Conservation (phyloP, 495 filamentous ascomycete species). For the Acidiella bohemica region DNA sequence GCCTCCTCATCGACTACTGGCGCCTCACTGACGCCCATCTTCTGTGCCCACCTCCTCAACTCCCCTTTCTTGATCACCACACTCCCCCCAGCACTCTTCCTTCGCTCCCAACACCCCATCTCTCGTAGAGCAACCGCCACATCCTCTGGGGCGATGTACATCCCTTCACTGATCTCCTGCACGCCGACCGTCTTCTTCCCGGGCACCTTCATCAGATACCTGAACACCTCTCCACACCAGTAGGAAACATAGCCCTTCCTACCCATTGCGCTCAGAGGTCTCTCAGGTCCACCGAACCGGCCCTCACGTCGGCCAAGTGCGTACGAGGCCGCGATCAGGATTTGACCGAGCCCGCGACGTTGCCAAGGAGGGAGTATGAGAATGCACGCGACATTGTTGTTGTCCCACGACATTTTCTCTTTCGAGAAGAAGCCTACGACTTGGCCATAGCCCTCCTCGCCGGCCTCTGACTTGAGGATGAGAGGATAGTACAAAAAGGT, state of each 20-base stretch:
- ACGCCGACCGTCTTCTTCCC: conserved; percentile 38
- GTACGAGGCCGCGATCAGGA: conserved; percentile 89
- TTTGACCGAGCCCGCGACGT: conserved; percentile 68
- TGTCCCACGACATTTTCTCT: conserved; percentile 97
- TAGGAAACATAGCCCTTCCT: conserved; percentile 65
- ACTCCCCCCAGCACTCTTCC: conserved; percentile 30
- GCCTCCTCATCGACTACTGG: conserved; percentile 42
- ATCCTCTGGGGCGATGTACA: conserved; percentile 72
- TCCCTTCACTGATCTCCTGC: conserved; percentile 45
- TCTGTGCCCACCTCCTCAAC: conserved; percentile 41
- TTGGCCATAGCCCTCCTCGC: conserved; percentile 22
- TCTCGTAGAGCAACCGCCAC: conserved; percentile 63
- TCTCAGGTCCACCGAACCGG: conserved; percentile 82
- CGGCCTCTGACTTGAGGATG: conserved; percentile 32
- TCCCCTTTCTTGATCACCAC: conserved; percentile 41
- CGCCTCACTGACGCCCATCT: conserved; percentile 34
- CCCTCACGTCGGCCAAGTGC: conserved; percentile 78
- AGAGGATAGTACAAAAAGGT: conserved; percentile 94
- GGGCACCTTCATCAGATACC: conserved; percentile 39
- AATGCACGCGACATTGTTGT: conserved; percentile 96
- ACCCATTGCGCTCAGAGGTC: conserved; percentile 75
- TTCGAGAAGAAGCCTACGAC: conserved; percentile 96
- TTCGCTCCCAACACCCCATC: conserved; percentile 53
- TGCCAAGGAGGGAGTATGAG: conserved; percentile 94
- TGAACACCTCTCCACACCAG: conserved; percentile 69